Evolutionary conservation across 2,329 filamentous ascomycete genomes (phyloP).

Genomic region (Tolypocladium tropicale): DNA sequence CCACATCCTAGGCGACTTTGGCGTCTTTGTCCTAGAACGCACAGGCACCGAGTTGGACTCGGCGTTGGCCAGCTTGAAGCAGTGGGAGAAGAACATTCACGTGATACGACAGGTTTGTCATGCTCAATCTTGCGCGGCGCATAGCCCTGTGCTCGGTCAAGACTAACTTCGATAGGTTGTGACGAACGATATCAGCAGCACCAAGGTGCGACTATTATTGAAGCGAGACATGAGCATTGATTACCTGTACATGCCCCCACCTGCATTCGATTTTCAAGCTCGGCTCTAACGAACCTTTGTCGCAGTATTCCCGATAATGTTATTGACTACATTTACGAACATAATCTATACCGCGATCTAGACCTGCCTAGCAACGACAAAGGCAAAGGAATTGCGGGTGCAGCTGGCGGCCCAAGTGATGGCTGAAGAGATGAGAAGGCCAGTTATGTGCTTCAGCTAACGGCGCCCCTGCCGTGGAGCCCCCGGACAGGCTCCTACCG

Average conservation of each 20-base stretch:
- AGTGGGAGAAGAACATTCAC: conserved; percentile 77
- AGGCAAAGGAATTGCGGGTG: conserved; percentile 11
- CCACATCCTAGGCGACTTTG: conserved; percentile 76
- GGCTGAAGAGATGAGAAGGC: conserved; percentile 11
- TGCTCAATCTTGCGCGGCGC: neutral
- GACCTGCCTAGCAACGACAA: conserved; percentile 15
- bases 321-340: conserved; percentile 61
- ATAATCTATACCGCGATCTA: conserved; percentile 51
- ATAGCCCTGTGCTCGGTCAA: neutral
- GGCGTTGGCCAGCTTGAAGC: conserved; percentile 69
- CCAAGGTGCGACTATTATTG: conserved; percentile 71
- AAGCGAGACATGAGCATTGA: conserved; percentile 74
- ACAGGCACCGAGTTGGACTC: conserved; percentile 83
- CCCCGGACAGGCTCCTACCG: neutral
- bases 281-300: neutral
- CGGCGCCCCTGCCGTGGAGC: neutral
- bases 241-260: conserved; percentile 34
- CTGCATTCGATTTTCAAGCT: neutral
- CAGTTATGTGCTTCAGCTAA: neutral
- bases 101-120: conserved; percentile 53
- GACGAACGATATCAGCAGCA: conserved; percentile 77
- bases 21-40: conserved; percentile 76
- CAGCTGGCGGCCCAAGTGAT: conserved; percentile 13
- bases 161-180: conserved; percentile 28
- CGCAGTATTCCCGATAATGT: conserved; percentile 55